A percentile compares a stretch with the other conserved stretches of the same genome.
These are phyloP conservation scores for Botrytis medusae DNA, from an alignment of 2,329 filamentous ascomycete species.

Conservation along the genomic window DNA sequence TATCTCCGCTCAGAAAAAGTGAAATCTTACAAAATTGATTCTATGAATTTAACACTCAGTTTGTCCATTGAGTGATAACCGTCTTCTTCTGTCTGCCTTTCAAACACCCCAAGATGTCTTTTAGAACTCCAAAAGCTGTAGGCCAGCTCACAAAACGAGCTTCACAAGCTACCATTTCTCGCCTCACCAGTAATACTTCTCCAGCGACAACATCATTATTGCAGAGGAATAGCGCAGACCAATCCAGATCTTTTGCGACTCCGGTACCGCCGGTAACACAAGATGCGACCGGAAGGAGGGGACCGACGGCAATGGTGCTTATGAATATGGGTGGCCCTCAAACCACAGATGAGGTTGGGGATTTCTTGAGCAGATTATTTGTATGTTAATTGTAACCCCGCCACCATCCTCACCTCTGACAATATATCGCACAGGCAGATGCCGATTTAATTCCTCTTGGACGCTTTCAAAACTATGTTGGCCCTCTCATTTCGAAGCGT, in stretches of 20 bases:
- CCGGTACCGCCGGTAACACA: constrained; percentile 77
- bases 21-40: not conserved
- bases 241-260: constrained; percentile 56
- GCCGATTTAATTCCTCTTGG: constrained; percentile 95
- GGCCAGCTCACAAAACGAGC: constrained; percentile 37
- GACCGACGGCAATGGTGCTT: constrained; percentile 96
- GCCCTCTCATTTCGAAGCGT: constrained; percentile 79
- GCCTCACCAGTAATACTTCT: constrained; percentile 35
- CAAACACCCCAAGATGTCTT: constrained; percentile 41
- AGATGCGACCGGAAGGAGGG: constrained; percentile 66
- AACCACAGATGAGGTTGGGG: constrained; percentile 81
- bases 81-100: not conserved
- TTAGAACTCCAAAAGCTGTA: constrained; percentile 41
- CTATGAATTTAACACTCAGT: not conserved
- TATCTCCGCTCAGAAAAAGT: not conserved
- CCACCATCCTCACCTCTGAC: constrained; percentile 19
- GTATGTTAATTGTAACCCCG: constrained; percentile 52
- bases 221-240: constrained; percentile 38
- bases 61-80: not conserved
- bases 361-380: constrained; percentile 89
- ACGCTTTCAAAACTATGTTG: constrained; percentile 84
- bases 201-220: constrained; percentile 39
- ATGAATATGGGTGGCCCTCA: constrained; percentile 98
- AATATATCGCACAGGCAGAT: constrained; percentile 63
- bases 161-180: constrained; percentile 33